Percentiles rank a stretch among this genome's conserved stretches.
Conservation (phyloP, 176 grass and related monocot genomes). For the Triticum timopheevii region DNA sequence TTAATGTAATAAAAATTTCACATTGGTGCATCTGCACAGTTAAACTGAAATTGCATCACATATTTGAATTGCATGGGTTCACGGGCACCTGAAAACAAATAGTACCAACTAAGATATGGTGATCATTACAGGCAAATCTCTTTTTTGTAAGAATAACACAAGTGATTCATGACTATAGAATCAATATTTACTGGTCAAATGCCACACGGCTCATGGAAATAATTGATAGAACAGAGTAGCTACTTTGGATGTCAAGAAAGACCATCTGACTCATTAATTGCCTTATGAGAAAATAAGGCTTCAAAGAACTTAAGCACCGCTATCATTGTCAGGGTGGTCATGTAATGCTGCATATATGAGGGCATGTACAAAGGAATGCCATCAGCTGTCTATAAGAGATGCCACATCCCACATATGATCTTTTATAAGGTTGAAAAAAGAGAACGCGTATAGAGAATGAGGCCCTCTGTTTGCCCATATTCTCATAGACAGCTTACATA, state of each 20-base stretch:
- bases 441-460: background rate
- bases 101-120: background rate
- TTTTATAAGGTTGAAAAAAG: background rate
- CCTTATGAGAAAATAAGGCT: background rate
- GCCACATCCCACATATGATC: background rate
- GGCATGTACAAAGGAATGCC: background rate
- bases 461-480: background rate
- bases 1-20: constrained; percentile 17
- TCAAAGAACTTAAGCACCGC: constrained; percentile 1
- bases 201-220: background rate
- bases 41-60: background rate
- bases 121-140: background rate
- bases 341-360: constrained; percentile 2
- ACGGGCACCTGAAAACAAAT: background rate
- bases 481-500: background rate
- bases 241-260: constrained; percentile 15
- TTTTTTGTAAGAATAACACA: constrained; percentile 4
- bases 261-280: background rate
- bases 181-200: background rate
- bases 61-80: constrained; percentile 1
- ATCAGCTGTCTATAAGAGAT: too few species aligned
- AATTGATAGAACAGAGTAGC: background rate
- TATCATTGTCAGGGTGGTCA: background rate
- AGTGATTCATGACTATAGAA: background rate
- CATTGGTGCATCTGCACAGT: background rate